phyloP scores from a whole-genome alignment of 1,284 basidiomycete genomes.

The Sphagnurus paluster region DNA sequence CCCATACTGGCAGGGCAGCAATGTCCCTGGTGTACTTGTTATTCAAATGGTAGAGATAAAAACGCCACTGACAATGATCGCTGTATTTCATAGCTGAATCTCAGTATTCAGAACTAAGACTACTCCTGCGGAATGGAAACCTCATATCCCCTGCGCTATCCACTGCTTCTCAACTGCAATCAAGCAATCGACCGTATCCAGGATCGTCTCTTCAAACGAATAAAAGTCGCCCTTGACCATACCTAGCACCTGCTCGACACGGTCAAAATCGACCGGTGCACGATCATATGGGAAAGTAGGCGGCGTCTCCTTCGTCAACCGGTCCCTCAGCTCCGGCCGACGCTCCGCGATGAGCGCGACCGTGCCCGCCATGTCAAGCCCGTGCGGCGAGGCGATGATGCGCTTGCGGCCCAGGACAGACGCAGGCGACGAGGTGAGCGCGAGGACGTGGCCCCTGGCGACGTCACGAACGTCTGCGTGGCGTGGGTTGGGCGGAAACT shows the following conservation, averaged over 20 bases:
- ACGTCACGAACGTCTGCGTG: slow-evolving; percentile 34
- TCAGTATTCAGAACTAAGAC: no score
- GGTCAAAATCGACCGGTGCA: background rate
- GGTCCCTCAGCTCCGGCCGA: background rate
- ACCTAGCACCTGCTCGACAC: background rate
- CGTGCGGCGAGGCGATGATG: background rate
- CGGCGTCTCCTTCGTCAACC: background rate
- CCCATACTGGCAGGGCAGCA: no score
- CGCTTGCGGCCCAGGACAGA: slow-evolving; percentile 20
- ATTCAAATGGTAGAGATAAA: no score
- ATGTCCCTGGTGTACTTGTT: no score
- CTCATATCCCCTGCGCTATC: no score
- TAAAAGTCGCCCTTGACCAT: no score
- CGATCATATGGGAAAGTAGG: background rate
- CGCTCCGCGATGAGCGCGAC: background rate
- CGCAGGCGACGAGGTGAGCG: slow-evolving; percentile 24
- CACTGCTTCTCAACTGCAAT: no score
- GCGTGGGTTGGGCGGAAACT: slow-evolving; percentile 21
- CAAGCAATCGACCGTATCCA: no score
- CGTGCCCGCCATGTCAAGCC: background rate
- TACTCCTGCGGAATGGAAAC: no score
- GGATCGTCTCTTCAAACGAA: no score
- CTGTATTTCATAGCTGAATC: no score
- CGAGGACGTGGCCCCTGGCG: slow-evolving; percentile 32
- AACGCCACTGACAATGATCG: no score